phyloP scores from a whole-genome alignment of 140 eudicot genomes.

The Bidens hawaiensis region DNA sequence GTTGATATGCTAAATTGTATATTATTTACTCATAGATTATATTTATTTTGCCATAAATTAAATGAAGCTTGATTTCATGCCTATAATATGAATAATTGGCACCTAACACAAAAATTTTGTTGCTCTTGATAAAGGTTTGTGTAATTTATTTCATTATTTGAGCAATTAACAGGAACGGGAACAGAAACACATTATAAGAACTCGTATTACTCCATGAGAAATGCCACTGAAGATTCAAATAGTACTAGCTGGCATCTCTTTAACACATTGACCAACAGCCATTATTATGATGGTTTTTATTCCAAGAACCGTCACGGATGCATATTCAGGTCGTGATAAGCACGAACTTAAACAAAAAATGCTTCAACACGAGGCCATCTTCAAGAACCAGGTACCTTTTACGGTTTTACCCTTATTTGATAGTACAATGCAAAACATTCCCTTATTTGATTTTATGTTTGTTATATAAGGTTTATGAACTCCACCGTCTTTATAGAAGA shows the following conservation, averaged over 20 bases:
- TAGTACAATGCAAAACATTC: not conserved
- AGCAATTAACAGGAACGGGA: conserved; percentile 71
- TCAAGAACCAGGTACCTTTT: conserved; percentile 65
- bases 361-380: conserved; percentile 85
- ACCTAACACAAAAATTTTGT: conserved; percentile 3
- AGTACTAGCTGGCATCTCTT: conserved; percentile 69
- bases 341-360: conserved; percentile 71
- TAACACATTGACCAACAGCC: conserved; percentile 47
- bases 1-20: conserved; percentile 9
- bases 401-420: not conserved
- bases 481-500: conserved; percentile 88
- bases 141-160: conserved; percentile 2
- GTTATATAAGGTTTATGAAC: conserved; percentile 59
- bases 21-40: conserved; percentile 2
- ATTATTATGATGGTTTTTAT: conserved; percentile 53
- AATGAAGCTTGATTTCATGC: not conserved
- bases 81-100: conserved; percentile 7
- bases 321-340: conserved; percentile 53
- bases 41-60: not conserved
- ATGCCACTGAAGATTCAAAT: conserved; percentile 79
- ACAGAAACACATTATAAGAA: conserved; percentile 65
- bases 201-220: conserved; percentile 82
- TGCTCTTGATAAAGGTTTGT: conserved; percentile 3
- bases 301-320: conserved; percentile 43
- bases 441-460: not conserved